Percentiles rank a stretch among this genome's conserved stretches.
Evolutionary conservation across 345 rosid genomes (phyloP).

Genomic region (Luvunga scandens): DNA sequence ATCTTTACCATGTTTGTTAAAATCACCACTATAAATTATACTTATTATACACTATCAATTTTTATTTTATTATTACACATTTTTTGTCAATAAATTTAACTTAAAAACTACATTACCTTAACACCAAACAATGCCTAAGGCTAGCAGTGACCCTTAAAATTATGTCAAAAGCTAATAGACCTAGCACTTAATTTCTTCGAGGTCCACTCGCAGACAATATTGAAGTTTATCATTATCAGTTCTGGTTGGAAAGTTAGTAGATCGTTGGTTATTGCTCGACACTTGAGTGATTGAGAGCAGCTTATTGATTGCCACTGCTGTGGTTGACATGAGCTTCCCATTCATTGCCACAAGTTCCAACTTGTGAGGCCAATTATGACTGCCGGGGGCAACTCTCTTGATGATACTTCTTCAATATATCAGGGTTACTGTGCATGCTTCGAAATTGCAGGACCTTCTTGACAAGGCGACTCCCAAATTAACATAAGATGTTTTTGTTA

Average conservation of each 20-base stretch:
- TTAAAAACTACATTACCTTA: no score
- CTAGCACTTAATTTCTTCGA: not conserved
- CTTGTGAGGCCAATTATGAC: not conserved
- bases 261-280: not conserved
- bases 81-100: no score
- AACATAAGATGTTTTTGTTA: not conserved
- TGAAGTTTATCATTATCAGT: not conserved
- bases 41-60: accelerated
- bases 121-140: no score
- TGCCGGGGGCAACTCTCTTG: not conserved
- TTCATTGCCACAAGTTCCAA: not conserved
- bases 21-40: no score
- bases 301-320: not conserved
- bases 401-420: not conserved
- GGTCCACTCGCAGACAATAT: not conserved
- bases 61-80: no score
- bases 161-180: no score
- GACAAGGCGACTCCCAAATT: not conserved
- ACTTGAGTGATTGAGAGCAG: not conserved
- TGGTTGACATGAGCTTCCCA: not conserved
- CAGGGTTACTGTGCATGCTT: not conserved
- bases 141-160: no score
- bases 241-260: not conserved
- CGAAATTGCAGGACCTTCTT: not conserved
- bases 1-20: no score